Evolutionary conservation across 257 asterid genomes (phyloP), one percentile per base, ranked within the genome.

Genomic region (Fraxinus pennsylvanica): DNA sequence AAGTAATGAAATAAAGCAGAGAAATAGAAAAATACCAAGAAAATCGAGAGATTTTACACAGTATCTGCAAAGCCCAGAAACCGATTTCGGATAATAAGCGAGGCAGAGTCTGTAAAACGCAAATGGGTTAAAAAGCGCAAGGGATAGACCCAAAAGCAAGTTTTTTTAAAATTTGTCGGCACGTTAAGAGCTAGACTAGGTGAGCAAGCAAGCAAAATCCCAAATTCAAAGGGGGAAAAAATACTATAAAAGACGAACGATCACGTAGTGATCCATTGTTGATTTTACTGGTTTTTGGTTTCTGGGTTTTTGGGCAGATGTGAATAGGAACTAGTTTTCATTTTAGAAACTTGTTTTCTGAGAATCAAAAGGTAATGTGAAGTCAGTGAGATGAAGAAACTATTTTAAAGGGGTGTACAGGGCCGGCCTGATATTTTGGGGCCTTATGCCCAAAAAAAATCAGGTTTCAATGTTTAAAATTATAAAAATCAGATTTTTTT

Each of bases 41-140:
- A 63, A 63, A 63, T 63, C 36, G 9, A 63, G 33, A 21, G 69
- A 27, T 63, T 77, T 76, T 10, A 50, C 69, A 67, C 57, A 69
- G 74, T 68, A 33, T 77, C 80, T 57, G 39, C 68, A 52, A 47
- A 57, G n/a, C 80, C 74, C 74, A 67, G 74, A 76, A 65, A 50
- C 43, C 32, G 72, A 76, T 43, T 71, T 54, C 19, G 13, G n/a
- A 73, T 45, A 17, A 38, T 30, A 61, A 76, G 80, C 68, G 54
- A 76, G 30, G 41, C 74, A 74, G 77, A 54, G 36, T 50, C 69
- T 52, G 80, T 76, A 67, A 39, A 76, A 32, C 38, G 59, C 59
- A 65, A 76, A 22, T 39, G 73, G 72, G 72, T 71, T 41, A 76
- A 76, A 8, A 22, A 68, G 74, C 9, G 68, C 47, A 30, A 76